Conservation (phyloP, 176 grass and related monocot genomes). For the Panicum miliaceum region DNA sequence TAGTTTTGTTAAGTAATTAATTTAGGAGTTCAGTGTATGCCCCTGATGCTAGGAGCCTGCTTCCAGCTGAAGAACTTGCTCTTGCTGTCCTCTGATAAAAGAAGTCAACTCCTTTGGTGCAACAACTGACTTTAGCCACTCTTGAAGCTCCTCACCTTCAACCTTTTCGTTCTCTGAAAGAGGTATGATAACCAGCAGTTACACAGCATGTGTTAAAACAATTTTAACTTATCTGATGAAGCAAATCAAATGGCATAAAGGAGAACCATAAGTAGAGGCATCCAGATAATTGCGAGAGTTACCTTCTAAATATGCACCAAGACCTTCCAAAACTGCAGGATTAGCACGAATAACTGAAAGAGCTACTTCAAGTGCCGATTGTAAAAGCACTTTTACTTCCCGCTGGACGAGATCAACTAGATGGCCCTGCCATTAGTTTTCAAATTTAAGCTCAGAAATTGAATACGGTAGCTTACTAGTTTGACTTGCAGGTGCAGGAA, state of each 20-base stretch:
- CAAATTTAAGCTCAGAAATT: conserved; percentile 36
- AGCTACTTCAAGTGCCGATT: conserved; percentile 93
- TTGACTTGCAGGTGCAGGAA: conserved; percentile 32
- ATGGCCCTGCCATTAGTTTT: conserved; percentile 65
- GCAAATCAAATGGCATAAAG: conserved; percentile 18
- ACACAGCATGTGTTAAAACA: conserved; percentile 2
- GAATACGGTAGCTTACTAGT: conserved; percentile 7
- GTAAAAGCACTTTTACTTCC: conserved; percentile 86
- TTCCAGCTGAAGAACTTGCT: conserved; percentile 71
- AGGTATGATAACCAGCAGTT: conserved; percentile 21
- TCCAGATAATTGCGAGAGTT: conserved; percentile 22
- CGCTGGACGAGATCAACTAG: conserved; percentile 90
- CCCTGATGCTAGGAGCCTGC: conserved; percentile 48
- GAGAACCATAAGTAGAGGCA: background rate
- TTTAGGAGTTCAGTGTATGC: conserved; percentile 22
- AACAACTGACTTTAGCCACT: conserved; percentile 96
- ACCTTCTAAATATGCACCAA: conserved; percentile 99
- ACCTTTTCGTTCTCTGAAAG: conserved; percentile 94
- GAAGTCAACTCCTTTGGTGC: conserved; percentile 71
- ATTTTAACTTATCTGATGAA: conserved; percentile 10
- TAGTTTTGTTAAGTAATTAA: conserved; percentile 52
- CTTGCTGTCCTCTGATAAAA: conserved; percentile 76
- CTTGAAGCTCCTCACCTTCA: conserved; percentile 94
- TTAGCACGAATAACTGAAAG: conserved; percentile 92
- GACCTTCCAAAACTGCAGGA: conserved; percentile 86